Evolutionary conservation across 2,329 filamentous ascomycete species (phyloP), one percentile per base, ranked within the genome.

Genomic region (Pleomassaria siparia): DNA sequence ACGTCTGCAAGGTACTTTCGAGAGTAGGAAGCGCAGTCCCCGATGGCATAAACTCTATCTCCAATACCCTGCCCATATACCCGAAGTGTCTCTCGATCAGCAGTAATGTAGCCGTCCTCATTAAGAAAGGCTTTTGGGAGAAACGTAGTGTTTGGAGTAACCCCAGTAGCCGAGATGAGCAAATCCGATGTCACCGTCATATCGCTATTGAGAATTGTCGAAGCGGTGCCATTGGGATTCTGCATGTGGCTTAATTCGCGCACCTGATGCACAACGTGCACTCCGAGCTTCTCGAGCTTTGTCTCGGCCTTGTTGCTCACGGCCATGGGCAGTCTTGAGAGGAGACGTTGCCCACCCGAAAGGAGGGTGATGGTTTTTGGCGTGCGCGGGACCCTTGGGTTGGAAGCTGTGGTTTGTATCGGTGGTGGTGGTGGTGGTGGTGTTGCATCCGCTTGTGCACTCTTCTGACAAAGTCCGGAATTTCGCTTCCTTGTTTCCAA

Each of bases 141-240:
- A 59, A 54, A 70, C 3, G 45, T 21, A 10, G 57, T 60, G 48
- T 69, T 69, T 0, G 66, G 67, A 3, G 33, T 22, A 1, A 66
- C 62, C 39, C 68, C 68, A 1, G 65, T 67, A 39, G 61, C 63
- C 8, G 61, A 47, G 26, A 72, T 60, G 46, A 67, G 64, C 0
- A 67, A 33, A 46, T 72, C 69, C 1, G 60, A 53, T 15, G 59
- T 55, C 11, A 71, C 53, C n/a, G 55, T 58, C 9, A 57, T 56
- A 22, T 55, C 61, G 50, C 68, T 62, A 44, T 53, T 56, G 16
- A 72, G 60, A 20, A 40, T 55, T 62, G 21, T 50, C 20, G 35
- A 53, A 8, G 56, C 58, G 15, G 47, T 58, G 18, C 56, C 55
- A 44, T 62, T 56, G 40, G 49, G 43, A 46, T 56, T 55, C 5